Conservation (phyloP, 257 asterid species). For the Echites panduratus region DNA sequence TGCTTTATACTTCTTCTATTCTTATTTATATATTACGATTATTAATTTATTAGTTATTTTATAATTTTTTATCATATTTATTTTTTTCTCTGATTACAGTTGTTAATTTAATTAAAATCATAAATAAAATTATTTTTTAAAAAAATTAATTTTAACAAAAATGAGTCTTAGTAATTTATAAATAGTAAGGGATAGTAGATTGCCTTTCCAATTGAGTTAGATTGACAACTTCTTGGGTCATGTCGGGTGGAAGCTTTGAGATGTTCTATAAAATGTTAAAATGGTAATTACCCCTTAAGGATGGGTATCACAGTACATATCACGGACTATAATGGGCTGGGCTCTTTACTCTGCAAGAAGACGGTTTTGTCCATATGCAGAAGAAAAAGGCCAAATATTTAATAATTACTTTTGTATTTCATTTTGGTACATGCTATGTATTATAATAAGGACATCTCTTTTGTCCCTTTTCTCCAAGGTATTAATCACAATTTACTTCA, state of each 20-base stretch:
- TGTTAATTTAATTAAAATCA: too few relatives aligned
- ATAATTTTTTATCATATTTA: too few relatives aligned
- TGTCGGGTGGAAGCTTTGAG: not conserved
- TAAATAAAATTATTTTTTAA: too few relatives aligned
- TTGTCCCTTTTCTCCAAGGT: not conserved
- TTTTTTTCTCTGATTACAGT: too few relatives aligned
- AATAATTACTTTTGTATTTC: not conserved
- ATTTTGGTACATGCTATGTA: not conserved
- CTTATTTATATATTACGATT: too few relatives aligned
- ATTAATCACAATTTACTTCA: not conserved
- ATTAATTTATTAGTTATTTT: too few relatives aligned
- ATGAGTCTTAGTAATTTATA: too few relatives aligned
- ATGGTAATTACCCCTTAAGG: not conserved
- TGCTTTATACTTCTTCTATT: too few relatives aligned
- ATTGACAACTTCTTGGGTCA: too few relatives aligned
- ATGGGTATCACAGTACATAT: not conserved
- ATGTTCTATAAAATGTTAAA: not conserved
- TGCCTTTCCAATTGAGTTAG: too few relatives aligned
- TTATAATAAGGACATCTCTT: not conserved
- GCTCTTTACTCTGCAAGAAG: not conserved
- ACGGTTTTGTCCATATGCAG: not conserved
- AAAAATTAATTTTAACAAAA: too few relatives aligned
- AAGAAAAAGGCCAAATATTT: conserved; percentile 4
- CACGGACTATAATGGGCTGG: conserved; percentile 3
- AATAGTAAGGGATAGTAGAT: too few relatives aligned